Percentiles rank a stretch among this genome's conserved stretches.
These are phyloP conservation scores for Aspergillus flavus DNA, from an alignment of 2,329 filamentous ascomycete species.

Conservation along the genomic window DNA sequence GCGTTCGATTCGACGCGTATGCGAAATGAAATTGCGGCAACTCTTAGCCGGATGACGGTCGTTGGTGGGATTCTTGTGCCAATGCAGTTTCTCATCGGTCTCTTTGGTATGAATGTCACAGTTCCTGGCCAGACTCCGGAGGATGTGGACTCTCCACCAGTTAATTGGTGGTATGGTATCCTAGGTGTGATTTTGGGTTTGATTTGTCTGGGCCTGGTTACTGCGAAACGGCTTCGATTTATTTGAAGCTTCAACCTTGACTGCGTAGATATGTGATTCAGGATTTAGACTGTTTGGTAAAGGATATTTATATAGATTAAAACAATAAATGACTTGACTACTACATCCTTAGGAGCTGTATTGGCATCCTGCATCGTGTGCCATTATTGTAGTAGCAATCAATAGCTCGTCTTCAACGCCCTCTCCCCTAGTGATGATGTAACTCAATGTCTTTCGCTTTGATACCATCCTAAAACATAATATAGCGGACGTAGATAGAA, in stretches of 20 bases:
- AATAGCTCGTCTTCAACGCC: too few relatives aligned
- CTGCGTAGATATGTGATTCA: neutral
- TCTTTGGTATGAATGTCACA: slow-evolving; percentile 50
- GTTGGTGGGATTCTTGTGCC: slow-evolving; percentile 89
- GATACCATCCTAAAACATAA: too few relatives aligned
- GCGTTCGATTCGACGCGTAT: slow-evolving; percentile 85
- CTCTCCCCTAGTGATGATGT: too few relatives aligned
- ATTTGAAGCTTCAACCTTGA: neutral
- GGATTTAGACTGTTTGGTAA: neutral
- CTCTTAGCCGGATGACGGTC: slow-evolving; percentile 88
- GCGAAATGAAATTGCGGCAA: slow-evolving; percentile 79
- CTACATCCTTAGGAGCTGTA: neutral
- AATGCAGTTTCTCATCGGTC: slow-evolving; percentile 76
- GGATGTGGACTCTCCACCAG: neutral
- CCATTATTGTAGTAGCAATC: too few relatives aligned
- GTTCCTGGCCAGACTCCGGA: slow-evolving; percentile 38
- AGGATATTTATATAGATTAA: neutral
- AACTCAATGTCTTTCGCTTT: too few relatives aligned
- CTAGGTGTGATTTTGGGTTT: slow-evolving; percentile 39
- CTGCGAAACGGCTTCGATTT: slow-evolving; percentile 34
- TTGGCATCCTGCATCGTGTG: too few relatives aligned
- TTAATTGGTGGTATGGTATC: slow-evolving; percentile 48
- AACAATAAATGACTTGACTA: neutral
- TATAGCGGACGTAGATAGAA: too few relatives aligned
- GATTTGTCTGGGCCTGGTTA: slow-evolving; percentile 23